phyloP scores from a whole-genome alignment of 495 filamentous ascomycete species.

The Tuber indicum region DNA sequence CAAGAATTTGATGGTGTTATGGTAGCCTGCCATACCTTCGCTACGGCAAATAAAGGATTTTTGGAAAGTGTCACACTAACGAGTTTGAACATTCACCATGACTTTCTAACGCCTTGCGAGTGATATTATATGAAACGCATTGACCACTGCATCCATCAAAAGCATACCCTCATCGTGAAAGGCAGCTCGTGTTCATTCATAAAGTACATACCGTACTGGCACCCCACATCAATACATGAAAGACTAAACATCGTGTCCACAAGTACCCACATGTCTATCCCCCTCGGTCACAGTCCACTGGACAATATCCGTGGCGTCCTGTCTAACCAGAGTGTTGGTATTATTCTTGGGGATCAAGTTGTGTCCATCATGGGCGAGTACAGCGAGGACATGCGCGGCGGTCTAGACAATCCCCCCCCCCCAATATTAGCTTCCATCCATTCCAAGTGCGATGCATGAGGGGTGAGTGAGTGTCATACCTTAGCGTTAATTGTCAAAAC shows the following conservation, averaged over 20 bases:
- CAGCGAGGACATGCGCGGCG: constrained; percentile 46
- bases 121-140: background rate
- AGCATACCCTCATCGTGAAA: background rate
- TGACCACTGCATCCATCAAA: background rate
- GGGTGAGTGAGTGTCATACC: constrained; percentile 8
- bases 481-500: constrained; percentile 45
- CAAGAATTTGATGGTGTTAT: background rate
- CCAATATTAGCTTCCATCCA: background rate
- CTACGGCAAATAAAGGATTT: background rate
- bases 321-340: background rate
- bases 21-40: background rate
- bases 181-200: background rate
- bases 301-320: constrained; percentile 9
- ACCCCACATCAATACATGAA: background rate
- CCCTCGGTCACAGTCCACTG: constrained; percentile 23
- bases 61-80: background rate
- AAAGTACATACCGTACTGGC: background rate
- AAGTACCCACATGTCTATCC: constrained; percentile 25
- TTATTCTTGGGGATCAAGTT: constrained; percentile 44
- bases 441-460: background rate
- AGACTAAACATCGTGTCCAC: constrained; percentile 18
- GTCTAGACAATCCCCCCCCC: constrained; percentile 26
- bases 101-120: background rate
- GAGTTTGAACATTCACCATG: background rate
- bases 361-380: constrained; percentile 43